Conservation (phyloP, 805 yeast species). For the Hanseniaspora vineae region DNA sequence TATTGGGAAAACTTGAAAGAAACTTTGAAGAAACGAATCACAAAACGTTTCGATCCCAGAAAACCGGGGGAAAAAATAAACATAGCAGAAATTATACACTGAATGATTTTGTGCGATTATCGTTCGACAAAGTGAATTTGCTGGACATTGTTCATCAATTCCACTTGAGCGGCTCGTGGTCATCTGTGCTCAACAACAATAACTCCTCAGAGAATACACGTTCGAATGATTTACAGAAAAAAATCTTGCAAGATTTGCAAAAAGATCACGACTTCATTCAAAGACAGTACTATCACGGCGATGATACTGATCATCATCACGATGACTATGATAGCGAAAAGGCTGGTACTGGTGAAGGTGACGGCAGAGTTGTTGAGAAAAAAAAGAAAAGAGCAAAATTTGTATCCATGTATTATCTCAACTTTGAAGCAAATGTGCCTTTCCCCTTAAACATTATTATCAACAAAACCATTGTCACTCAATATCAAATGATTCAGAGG, state of each 20-base stretch:
- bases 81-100: not conserved
- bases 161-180: not conserved
- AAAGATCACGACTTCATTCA: not conserved
- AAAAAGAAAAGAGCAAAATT: slow-evolving; percentile 21
- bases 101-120: not conserved
- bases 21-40: slow-evolving; percentile 6
- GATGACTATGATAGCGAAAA: slow-evolving; percentile 10
- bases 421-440: slow-evolving; percentile 53
- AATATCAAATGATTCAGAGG: slow-evolving; percentile 72
- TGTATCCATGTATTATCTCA: slow-evolving; percentile 37
- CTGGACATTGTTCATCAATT: slow-evolving; percentile 3
- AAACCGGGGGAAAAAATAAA: not conserved
- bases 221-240: not conserved
- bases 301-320: not conserved
- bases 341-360: slow-evolving; percentile 3
- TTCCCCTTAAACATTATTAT: slow-evolving; percentile 76
- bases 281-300: not conserved
- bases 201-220: slow-evolving; percentile 26
- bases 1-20: slow-evolving; percentile 23
- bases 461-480: slow-evolving; percentile 54
- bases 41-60: not conserved
- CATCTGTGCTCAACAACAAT: not conserved
- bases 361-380: slow-evolving; percentile 2
- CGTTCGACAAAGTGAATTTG: slow-evolving; percentile 2
- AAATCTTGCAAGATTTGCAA: not conserved